Conservation (phyloP, 192 early-diverging fungal genomes). For the Chytriomyces sp. region DNA sequence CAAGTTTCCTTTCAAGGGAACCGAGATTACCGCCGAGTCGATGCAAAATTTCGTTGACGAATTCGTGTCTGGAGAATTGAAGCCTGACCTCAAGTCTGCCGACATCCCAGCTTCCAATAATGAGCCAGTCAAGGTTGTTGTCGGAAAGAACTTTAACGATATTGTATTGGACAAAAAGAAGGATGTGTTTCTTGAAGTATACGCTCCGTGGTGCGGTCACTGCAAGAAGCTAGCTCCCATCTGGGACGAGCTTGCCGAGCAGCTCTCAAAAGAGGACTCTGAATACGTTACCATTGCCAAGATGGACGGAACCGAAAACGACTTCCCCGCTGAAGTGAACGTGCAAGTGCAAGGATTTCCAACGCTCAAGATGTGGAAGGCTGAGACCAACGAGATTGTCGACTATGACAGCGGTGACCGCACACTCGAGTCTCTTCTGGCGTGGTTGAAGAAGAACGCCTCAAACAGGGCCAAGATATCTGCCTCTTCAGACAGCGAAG, state of each 20-base stretch:
- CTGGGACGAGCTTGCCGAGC: conserved; percentile 82
- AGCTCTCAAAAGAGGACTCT: conserved; percentile 49
- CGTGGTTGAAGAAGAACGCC: conserved; percentile 80
- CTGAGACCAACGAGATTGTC: conserved; percentile 75
- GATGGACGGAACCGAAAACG: conserved; percentile 95
- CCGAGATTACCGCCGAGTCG: conserved; percentile 64
- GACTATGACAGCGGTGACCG: conserved; percentile 84
- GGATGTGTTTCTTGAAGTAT: conserved; percentile 94
- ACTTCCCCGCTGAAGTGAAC: conserved; percentile 72
- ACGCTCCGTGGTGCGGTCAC: conserved; percentile 71
- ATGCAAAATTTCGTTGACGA: conserved; percentile 69
- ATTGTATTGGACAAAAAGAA: conserved; percentile 84
- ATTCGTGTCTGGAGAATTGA: conserved; percentile 69
- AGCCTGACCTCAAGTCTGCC: conserved; percentile 83
- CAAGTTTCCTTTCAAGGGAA: conserved; percentile 87
- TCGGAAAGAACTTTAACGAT: conserved; percentile 79
- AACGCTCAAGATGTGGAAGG: conserved; percentile 91
- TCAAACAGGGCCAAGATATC: conserved; percentile 30
- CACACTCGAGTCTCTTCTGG: conserved; percentile 72
- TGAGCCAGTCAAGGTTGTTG: conserved; percentile 88
- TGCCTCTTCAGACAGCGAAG: conserved; percentile 14
- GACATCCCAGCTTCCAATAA: conserved; percentile 83
- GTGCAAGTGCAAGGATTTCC: conserved; percentile 92
- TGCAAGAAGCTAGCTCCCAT: conserved; percentile 71
- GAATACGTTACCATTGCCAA: conserved; percentile 81